These are phyloP conservation scores for Canna indica DNA, from an alignment of 176 grass and related monocot genomes.

Conservation along the genomic window DNA sequence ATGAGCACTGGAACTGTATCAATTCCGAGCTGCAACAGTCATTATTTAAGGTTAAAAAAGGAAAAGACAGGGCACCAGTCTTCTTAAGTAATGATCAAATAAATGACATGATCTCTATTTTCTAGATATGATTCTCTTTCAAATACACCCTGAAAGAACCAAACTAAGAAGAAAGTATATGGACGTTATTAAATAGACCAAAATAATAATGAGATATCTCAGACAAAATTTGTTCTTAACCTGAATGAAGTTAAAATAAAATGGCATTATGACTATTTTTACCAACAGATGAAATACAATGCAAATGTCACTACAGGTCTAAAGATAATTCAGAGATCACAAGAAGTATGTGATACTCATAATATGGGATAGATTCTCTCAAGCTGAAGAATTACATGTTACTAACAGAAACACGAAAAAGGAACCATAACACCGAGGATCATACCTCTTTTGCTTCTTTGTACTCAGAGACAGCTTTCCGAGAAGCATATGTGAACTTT, in stretches of 20 bases:
- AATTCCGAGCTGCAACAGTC: slow-evolving; percentile 53
- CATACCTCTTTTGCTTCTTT: background rate
- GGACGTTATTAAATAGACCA: no score
- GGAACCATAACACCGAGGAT: background rate
- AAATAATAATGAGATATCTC: no score
- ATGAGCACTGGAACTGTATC: slow-evolving; percentile 81
- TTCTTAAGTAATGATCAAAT: background rate
- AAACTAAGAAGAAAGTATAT: no score
- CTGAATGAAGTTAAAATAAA: no score
- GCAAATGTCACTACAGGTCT: no score
- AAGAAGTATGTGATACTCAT: background rate
- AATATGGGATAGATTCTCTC: background rate
- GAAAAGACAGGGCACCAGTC: background rate
- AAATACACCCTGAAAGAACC: no score
- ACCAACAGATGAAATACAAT: no score
- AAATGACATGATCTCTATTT: background rate
- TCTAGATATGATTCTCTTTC: background rate
- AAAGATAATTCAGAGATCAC: background rate
- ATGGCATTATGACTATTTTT: no score
- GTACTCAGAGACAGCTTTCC: background rate
- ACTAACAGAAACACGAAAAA: background rate
- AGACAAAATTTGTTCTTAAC: no score
- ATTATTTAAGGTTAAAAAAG: slow-evolving; percentile 8
- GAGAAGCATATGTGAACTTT: slow-evolving; percentile 4
- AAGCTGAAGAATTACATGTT: background rate